Conservation (phyloP, 1,284 basidiomycete species). For the Cutaneotrichosporon mucoides region DNA sequence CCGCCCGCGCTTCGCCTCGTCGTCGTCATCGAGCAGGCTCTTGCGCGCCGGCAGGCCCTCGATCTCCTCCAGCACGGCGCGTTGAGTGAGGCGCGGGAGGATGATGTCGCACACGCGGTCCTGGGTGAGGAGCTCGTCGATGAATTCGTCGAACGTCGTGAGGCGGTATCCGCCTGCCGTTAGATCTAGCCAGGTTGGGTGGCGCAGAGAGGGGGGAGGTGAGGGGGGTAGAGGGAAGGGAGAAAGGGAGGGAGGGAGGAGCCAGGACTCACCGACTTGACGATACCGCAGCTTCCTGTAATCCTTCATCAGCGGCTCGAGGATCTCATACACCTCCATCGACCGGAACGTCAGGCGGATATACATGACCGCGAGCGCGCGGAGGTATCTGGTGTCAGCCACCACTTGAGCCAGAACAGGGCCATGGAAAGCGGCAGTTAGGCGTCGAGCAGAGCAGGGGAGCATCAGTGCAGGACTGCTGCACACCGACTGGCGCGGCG, state of each 20-base stretch:
- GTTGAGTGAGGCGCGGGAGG: constrained; percentile 80
- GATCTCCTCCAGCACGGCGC: constrained; percentile 83
- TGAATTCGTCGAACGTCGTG: constrained; percentile 87
- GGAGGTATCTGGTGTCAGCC: constrained; percentile 65
- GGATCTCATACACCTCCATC: constrained; percentile 82
- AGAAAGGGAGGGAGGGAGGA: no score
- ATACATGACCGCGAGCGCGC: constrained; percentile 90
- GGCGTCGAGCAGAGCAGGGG: no score
- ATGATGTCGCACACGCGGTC: constrained; percentile 97
- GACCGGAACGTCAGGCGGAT: constrained; percentile 89
- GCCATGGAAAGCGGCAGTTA: no score
- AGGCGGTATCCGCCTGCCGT: constrained; percentile 69
- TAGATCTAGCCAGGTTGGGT: no score
- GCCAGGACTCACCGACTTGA: constrained; percentile 61
- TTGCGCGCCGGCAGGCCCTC: constrained; percentile 79
- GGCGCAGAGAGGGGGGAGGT: no score
- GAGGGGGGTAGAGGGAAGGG: no score
- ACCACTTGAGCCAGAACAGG: background rate
- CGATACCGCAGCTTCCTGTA: constrained; percentile 82
- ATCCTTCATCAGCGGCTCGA: constrained; percentile 92
- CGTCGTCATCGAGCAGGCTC: constrained; percentile 58
- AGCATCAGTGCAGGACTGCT: no score
- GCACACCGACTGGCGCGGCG: no score
- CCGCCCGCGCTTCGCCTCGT: constrained; percentile 15
- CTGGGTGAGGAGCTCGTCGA: constrained; percentile 76